Percentiles rank a stretch among this genome's conserved stretches.
Conservation (phyloP, 306 rosid species). For the Trifolium subterraneum region DNA sequence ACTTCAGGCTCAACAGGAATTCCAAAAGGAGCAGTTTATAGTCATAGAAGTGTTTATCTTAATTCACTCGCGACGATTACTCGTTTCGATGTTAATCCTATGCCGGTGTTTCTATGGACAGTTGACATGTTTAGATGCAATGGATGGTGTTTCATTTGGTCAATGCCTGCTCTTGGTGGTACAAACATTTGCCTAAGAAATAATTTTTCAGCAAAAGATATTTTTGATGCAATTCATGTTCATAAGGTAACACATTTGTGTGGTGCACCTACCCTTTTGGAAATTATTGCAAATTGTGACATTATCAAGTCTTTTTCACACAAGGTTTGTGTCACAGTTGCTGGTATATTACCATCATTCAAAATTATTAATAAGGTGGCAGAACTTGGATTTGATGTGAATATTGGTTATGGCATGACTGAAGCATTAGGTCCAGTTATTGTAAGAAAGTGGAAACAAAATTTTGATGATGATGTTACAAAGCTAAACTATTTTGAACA, state of each 20-base stretch:
- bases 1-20: conserved; percentile 88
- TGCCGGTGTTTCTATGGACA: conserved; percentile 81
- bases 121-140: conserved; percentile 97
- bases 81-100: conserved; percentile 48
- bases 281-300: conserved; percentile 49
- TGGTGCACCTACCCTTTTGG: conserved; percentile 72
- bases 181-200: conserved; percentile 66
- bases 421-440: conserved; percentile 76
- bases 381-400: conserved; percentile 67
- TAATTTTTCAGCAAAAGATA: conserved; percentile 49
- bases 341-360: conserved; percentile 68
- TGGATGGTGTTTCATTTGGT: conserved; percentile 92
- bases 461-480: conserved; percentile 37
- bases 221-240: conserved; percentile 58
- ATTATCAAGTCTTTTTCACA: conserved; percentile 34
- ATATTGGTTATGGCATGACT: conserved; percentile 91
- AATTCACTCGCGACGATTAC: conserved; percentile 66
- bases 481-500: conserved; percentile 35
- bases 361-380: conserved; percentile 51
- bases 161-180: conserved; percentile 78
- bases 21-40: conserved; percentile 82
- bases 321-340: conserved; percentile 66
- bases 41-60: conserved; percentile 73
- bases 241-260: conserved; percentile 75
- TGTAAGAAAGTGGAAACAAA: conserved; percentile 57